These are phyloP conservation scores for Cryptosporidium felis DNA, from an alignment of 169 alveolate genomes.

Conservation along the genomic window DNA sequence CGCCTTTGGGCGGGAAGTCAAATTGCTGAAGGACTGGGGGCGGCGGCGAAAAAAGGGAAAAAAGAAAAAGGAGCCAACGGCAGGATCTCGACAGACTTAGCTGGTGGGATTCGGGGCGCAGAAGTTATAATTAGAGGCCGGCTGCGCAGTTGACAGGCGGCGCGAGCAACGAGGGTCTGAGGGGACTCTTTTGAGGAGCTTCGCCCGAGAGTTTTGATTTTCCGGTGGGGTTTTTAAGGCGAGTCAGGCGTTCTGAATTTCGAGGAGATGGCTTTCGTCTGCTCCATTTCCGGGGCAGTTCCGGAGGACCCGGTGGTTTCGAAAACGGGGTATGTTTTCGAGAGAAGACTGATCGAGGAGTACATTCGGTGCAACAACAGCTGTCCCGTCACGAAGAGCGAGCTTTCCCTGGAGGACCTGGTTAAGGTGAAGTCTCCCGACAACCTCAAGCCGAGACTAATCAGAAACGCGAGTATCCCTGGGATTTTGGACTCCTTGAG, in stretches of 20 bases:
- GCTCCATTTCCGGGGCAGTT: conserved; percentile 86
- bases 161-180: no score
- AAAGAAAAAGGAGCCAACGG: no score
- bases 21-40: no score
- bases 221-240: no score
- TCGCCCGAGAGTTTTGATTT: no score
- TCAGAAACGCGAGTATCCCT: conserved; percentile 91
- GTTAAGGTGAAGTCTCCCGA: conserved; percentile 74
- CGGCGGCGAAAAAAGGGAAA: no score
- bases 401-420: conserved; percentile 79
- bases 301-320: conserved; percentile 87
- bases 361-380: conserved; percentile 79
- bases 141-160: no score
- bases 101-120: no score
- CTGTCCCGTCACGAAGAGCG: conserved; percentile 85
- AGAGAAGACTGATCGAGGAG: conserved; percentile 82
- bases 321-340: conserved; percentile 85
- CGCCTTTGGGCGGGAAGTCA: conserved; percentile 18
- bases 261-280: conserved; percentile 81
- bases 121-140: no score
- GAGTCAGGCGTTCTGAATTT: no score
- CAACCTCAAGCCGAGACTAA: conserved; percentile 88
- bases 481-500: conserved; percentile 90
- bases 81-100: no score
- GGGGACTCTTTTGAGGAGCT: no score